A percentile compares a stretch with the other conserved stretches of the same genome.
Conservation (phyloP, 352 stramenopile species). For the Globisporangium viniferum region DNA sequence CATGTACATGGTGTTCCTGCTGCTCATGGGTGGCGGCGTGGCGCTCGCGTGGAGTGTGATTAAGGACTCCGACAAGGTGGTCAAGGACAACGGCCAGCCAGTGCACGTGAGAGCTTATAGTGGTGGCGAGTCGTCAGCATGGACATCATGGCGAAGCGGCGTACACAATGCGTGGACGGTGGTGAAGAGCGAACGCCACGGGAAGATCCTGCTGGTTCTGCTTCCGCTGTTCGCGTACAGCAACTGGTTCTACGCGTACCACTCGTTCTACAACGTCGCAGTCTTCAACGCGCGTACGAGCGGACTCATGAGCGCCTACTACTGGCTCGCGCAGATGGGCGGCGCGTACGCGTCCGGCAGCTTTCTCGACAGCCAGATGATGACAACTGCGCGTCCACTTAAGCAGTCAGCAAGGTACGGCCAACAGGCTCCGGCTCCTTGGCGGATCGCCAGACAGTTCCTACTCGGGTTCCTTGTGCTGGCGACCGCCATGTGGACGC, state of each 20-base stretch:
- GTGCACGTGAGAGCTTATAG: background rate
- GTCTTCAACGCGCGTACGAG: slow-evolving; percentile 43
- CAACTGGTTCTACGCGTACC: slow-evolving; percentile 73
- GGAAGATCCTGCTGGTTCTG: slow-evolving; percentile 22
- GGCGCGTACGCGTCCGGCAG: slow-evolving; percentile 26
- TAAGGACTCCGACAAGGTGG: slow-evolving; percentile 22
- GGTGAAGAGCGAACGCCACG: background rate
- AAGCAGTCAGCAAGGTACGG: background rate
- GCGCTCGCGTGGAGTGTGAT: slow-evolving; percentile 42
- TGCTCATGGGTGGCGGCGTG: slow-evolving; percentile 45
- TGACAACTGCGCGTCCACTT: background rate
- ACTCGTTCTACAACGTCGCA: slow-evolving; percentile 47
- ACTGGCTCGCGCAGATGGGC: slow-evolving; percentile 47
- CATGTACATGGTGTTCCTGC: slow-evolving; percentile 62
- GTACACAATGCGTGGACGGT: background rate
- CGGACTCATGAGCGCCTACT: slow-evolving; percentile 33
- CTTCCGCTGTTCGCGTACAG: slow-evolving; percentile 53
- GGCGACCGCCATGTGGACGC: slow-evolving; percentile 37
- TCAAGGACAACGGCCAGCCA: slow-evolving; percentile 22
- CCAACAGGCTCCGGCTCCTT: background rate
- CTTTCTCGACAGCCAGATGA: slow-evolving; percentile 22
- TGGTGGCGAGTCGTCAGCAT: background rate
- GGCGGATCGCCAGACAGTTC: slow-evolving; percentile 5
- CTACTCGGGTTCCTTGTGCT: slow-evolving; percentile 22
- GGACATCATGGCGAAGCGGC: background rate